Evolutionary conservation across 164 flowering plant species (phyloP).

Genomic region (Nelumbo lutea): DNA sequence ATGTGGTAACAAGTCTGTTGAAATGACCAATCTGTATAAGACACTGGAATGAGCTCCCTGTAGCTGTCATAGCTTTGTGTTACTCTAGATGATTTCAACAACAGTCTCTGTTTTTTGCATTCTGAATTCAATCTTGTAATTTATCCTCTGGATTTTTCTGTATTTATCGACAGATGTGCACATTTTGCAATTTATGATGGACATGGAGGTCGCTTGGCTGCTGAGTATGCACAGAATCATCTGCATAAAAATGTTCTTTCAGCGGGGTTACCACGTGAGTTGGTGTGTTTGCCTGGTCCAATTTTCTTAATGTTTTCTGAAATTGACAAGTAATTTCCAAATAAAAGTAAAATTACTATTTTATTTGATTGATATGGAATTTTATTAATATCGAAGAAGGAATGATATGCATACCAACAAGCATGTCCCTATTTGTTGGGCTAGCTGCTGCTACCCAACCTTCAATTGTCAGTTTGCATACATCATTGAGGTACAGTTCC

Average conservation of each 20-base stretch:
- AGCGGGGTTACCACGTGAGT: conserved; percentile 98
- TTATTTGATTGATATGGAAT: no score
- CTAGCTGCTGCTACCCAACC: no score
- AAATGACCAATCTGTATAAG: not conserved
- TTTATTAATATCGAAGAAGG: no score
- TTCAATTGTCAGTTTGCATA: not conserved
- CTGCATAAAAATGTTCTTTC: conserved; percentile 68
- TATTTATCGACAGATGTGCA: conserved; percentile 42
- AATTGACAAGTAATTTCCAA: not conserved
- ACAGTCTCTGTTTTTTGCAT: not conserved
- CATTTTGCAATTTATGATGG: conserved; percentile 93
- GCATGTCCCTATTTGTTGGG: no score
- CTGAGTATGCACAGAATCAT: conserved; percentile 78
- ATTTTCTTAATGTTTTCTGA: conserved; percentile 6
- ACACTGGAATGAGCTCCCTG: no score
- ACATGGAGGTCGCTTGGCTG: conserved; percentile 90
- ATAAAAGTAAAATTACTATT: not conserved
- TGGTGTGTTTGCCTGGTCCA: conserved; percentile 58
- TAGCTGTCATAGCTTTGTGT: no score
- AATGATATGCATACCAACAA: no score
- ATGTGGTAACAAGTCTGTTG: not conserved
- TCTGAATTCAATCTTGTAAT: not conserved
- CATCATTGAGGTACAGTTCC: no score
- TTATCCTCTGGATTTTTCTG: conserved; percentile 1
- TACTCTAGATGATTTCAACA: not conserved